These are phyloP conservation scores for Pleodorina starrii DNA, from an alignment of 139 green algal species.

Conservation along the genomic window DNA sequence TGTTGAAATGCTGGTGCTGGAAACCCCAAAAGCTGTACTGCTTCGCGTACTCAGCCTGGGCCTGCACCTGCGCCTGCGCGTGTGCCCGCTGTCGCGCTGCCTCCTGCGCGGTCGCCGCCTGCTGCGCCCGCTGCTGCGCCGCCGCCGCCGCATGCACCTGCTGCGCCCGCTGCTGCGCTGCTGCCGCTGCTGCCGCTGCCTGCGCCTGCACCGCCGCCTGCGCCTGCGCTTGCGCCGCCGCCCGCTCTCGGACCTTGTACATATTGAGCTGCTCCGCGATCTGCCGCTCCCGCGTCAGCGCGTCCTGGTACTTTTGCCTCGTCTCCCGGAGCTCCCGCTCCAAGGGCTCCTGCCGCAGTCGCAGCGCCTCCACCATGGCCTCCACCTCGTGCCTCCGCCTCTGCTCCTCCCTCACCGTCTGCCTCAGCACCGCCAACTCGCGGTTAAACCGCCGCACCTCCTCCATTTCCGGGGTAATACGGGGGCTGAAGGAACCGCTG, in stretches of 20 bases:
- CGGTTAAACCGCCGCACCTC: not conserved
- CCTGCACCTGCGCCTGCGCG: not conserved
- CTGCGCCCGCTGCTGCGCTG: not conserved
- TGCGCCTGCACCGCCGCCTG: not conserved
- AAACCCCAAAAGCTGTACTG: not conserved
- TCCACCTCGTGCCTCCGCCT: not conserved
- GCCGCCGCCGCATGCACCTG: not conserved
- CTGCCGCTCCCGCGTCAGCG: not conserved
- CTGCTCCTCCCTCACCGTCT: not conserved
- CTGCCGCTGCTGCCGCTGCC: not conserved
- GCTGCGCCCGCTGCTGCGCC: not conserved
- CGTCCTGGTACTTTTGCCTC: not conserved
- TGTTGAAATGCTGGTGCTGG: not conserved
- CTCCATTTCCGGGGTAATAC: not conserved
- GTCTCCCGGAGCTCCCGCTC: conserved; percentile 10
- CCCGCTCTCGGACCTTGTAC: not conserved
- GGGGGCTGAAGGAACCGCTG: not conserved
- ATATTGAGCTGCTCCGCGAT: not conserved
- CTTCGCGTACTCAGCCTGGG: not conserved
- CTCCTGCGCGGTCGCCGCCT: not conserved
- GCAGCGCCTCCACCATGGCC: not conserved
- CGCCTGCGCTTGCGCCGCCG: not conserved
- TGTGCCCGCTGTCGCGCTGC: not conserved
- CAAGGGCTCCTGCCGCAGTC: not conserved
- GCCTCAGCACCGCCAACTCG: not conserved